Percentiles rank a stretch among this genome's conserved stretches.
Evolutionary conservation across 768 basidiomycete species (phyloP).

Genomic region (Kwoniella newhampshirensis): DNA sequence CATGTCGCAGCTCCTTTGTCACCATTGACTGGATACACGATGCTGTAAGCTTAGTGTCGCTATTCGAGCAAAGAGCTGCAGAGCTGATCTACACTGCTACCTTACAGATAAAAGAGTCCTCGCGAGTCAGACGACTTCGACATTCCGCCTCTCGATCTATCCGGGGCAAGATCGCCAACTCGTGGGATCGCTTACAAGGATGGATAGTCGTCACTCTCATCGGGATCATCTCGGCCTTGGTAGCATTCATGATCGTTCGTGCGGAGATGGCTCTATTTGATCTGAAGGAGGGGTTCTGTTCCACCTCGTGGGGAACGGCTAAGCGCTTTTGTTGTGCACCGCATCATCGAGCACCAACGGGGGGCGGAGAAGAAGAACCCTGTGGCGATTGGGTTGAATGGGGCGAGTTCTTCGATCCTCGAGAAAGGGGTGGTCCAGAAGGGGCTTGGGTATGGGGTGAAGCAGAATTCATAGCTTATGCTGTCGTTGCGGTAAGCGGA

Average conservation of each 20-base stretch:
- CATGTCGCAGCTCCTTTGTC: slow-evolving; percentile 60
- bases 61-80: slow-evolving; percentile 3
- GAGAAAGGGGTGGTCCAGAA: slow-evolving; percentile 46
- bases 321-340: slow-evolving; percentile 77
- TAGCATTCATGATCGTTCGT: slow-evolving; percentile 82
- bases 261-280: slow-evolving; percentile 88
- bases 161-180: slow-evolving; percentile 65
- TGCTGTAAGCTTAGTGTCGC: slow-evolving; percentile 55
- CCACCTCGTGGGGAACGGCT: slow-evolving; percentile 66
- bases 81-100: neutral
- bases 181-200: slow-evolving; percentile 74
- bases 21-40: slow-evolving; percentile 97
- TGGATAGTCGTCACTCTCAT: slow-evolving; percentile 88
- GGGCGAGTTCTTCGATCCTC: slow-evolving; percentile 61
- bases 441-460: slow-evolving; percentile 54
- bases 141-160: slow-evolving; percentile 60
- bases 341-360: slow-evolving; percentile 18
- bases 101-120: slow-evolving; percentile 77
- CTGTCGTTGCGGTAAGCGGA: slow-evolving; percentile 69
- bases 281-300: slow-evolving; percentile 86
- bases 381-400: slow-evolving; percentile 77
- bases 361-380: slow-evolving; percentile 46
- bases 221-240: slow-evolving; percentile 73
- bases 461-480: slow-evolving; percentile 68
- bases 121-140: slow-evolving; percentile 71